These are phyloP conservation scores for Trematosphaeria pertusa DNA, from an alignment of 2,329 filamentous ascomycete genomes.

Conservation along the genomic window DNA sequence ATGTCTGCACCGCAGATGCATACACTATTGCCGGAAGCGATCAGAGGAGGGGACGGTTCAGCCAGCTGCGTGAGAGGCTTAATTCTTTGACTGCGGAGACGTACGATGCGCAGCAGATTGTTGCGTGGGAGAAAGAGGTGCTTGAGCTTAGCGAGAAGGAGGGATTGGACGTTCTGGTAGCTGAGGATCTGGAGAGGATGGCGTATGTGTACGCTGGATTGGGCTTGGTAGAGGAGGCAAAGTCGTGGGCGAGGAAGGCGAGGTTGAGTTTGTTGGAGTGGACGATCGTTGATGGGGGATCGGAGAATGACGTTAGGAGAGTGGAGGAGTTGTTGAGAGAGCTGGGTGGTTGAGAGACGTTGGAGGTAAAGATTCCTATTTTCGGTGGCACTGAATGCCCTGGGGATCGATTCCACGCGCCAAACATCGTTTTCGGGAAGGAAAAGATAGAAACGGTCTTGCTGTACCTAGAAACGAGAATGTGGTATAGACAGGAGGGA, in stretches of 20 bases:
- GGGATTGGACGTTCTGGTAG: slow-evolving; percentile 27
- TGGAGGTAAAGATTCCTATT: background rate
- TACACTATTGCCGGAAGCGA: slow-evolving; percentile 26
- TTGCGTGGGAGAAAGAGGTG: slow-evolving; percentile 32
- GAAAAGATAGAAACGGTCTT: too few relatives aligned
- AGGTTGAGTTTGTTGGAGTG: slow-evolving; percentile 27
- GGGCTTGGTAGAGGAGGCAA: slow-evolving; percentile 21
- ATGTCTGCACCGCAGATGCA: slow-evolving; percentile 24
- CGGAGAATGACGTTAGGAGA: slow-evolving; percentile 19
- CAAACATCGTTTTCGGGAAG: too few relatives aligned
- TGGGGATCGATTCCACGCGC: too few relatives aligned
- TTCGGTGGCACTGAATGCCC: too few relatives aligned
- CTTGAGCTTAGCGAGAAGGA: slow-evolving; percentile 28
- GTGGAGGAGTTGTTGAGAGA: slow-evolving; percentile 27
- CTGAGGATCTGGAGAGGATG: slow-evolving; percentile 31
- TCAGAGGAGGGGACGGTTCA: slow-evolving; percentile 24
- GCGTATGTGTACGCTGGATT: slow-evolving; percentile 33
- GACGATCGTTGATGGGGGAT: slow-evolving; percentile 26
- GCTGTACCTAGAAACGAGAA: too few relatives aligned
- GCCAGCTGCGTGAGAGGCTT: slow-evolving; percentile 18
- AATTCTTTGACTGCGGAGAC: slow-evolving; percentile 26
- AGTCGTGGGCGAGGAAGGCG: slow-evolving; percentile 25
- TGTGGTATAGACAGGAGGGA: too few relatives aligned
- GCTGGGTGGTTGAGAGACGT: slow-evolving; percentile 13
- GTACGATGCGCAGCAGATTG: slow-evolving; percentile 27